Conservation (phyloP, 1,284 basidiomycete species). For the Inonotus hispidus region DNA sequence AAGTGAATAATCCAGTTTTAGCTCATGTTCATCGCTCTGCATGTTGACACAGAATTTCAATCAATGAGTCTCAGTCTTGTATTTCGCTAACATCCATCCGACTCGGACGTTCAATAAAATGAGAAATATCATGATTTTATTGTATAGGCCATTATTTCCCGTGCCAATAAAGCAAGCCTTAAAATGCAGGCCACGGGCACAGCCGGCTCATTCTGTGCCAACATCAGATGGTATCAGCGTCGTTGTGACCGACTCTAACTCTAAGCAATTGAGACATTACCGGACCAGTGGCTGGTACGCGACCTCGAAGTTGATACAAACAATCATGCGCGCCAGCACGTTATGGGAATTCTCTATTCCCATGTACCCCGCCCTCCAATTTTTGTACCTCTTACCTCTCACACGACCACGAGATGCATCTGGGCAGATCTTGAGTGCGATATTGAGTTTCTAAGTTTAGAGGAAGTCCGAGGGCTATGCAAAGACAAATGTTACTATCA, state of each 20-base stretch:
- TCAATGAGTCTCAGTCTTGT: background rate
- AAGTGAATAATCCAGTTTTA: constrained; percentile 1
- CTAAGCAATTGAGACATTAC: background rate
- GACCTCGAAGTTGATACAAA: constrained; percentile 1
- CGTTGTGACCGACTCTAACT: background rate
- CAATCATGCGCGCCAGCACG: background rate
- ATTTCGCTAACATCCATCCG: background rate
- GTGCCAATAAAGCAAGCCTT: background rate
- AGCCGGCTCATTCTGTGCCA: background rate
- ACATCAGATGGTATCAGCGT: constrained; percentile 2
- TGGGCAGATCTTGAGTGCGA: background rate
- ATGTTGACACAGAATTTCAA: background rate
- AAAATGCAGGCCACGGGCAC: background rate
- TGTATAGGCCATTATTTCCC: background rate
- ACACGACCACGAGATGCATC: background rate
- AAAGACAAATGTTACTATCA: background rate
- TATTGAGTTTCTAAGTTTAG: background rate
- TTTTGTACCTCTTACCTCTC: background rate
- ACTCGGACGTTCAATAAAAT: background rate
- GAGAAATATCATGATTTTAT: background rate
- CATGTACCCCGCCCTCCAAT: background rate
- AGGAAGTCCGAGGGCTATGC: background rate
- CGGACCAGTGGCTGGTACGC: constrained; percentile 7
- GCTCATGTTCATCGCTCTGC: background rate
- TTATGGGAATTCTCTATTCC: background rate